A percentile compares a stretch with the other conserved stretches of the same genome.
phyloP scores from a whole-genome alignment of 2,329 filamentous ascomycete genomes.

The Ophiostoma australiae region DNA sequence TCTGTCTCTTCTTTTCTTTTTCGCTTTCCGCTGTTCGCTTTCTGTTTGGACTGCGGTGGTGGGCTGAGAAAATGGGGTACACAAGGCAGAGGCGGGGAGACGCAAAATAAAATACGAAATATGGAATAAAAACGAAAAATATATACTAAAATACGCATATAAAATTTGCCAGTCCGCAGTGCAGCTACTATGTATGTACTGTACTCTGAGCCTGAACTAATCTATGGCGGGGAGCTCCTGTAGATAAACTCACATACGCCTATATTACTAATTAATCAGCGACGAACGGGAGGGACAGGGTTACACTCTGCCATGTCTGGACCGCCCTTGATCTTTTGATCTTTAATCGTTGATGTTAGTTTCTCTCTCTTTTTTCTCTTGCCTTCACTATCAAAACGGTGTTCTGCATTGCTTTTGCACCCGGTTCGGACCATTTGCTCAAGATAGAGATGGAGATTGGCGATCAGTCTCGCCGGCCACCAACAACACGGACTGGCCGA shows the following conservation, averaged over 20 bases:
- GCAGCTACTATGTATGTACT: neutral
- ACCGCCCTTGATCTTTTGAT: neutral
- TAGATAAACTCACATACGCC: neutral
- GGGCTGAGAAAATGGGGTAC: slow-evolving; percentile 11
- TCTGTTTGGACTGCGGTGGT: neutral
- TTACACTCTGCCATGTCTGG: neutral
- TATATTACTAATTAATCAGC: neutral
- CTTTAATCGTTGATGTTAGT: neutral
- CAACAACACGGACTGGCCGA: neutral
- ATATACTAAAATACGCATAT: neutral
- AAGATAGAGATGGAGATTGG: neutral
- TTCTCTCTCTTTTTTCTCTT: neutral
- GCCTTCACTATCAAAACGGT: too few species aligned
- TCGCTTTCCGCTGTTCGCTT: neutral
- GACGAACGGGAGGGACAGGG: slow-evolving; percentile 1
- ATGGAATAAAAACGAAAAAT: neutral
- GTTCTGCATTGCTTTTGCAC: neutral
- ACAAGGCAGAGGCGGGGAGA: slow-evolving; percentile 12
- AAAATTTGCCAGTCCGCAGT: neutral
- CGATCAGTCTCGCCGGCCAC: slow-evolving; percentile 10
- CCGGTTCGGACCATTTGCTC: slow-evolving; percentile 1
- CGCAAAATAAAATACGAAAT: neutral
- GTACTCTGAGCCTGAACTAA: neutral
- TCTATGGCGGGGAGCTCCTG: neutral
- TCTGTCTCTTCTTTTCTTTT: neutral